Base-by-base conservation (phyloP, 352 stramenopile species). In the Pythium chondricola region DNA sequence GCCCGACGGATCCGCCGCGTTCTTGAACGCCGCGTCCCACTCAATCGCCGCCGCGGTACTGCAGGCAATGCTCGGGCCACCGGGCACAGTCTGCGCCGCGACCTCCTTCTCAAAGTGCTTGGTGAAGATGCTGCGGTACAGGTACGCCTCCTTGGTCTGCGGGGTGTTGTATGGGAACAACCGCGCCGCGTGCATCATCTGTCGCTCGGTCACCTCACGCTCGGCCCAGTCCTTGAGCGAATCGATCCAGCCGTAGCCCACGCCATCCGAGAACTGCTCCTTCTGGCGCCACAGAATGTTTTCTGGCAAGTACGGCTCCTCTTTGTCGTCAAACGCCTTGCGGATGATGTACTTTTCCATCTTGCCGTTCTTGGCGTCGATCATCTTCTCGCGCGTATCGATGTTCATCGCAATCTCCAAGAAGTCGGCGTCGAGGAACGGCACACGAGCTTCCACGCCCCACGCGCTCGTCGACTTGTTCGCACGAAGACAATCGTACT, bases 321-420 rank as follows among this genome's bases (percentile, higher is more conserved):
- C 95, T 21, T 91, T 84, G 45, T 96, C 97, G 67, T 99, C 83
- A 61, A 99, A 99, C 6, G 96, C 96, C 73, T 99, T 98, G 51
- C 97, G 85, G 71, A 99, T 96, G 43, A 97, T 97, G 74, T 97
- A 98, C 85, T 99, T 99, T 69, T 99, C 96, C 66, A 99, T 98
- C 52, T 91, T 87, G 25, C 77, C 88, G 61, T 95, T 72, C 59
- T 95, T 75, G 33, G 56, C 42, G 39, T 92, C 68, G 39, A 98
- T 98, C 91, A 99, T 98, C 75, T 99, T 99, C 56, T 98, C 93
- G 27, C 84, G 65, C 5, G 95, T 85, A 73, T 98, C 87, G 32
- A 99, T 88, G 73, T 97, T 98, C 97, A 99, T 99, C 44, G 96
- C 95, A 14, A 98, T 70, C 29, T 99, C 87, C 25, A 99, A 69